Evolutionary conservation across 2,329 filamentous ascomycete genomes (phyloP).

Genomic region (Ophiostoma ips): DNA sequence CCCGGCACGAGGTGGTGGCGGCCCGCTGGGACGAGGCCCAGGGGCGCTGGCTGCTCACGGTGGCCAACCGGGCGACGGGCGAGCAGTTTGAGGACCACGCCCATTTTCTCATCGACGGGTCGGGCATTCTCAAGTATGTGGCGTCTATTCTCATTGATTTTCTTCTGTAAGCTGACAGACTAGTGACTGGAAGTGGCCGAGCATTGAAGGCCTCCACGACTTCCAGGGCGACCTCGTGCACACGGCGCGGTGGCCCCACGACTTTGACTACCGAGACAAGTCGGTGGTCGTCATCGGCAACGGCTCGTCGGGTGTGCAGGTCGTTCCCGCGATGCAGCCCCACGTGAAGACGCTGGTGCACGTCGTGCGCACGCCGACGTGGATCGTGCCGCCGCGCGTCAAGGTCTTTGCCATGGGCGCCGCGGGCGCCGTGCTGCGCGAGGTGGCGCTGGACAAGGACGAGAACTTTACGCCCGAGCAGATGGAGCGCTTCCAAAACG

Average conservation of each 20-base stretch:
- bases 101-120: constrained; percentile 35
- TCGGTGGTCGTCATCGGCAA: constrained; percentile 43
- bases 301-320: constrained; percentile 39
- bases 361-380: constrained; percentile 28
- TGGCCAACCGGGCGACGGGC: constrained; percentile 26
- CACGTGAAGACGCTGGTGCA: constrained; percentile 24
- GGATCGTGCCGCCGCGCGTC: constrained; percentile 25
- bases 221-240: constrained; percentile 38
- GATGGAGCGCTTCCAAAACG: constrained; percentile 32
- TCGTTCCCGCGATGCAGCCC: constrained; percentile 35
- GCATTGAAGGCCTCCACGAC: constrained; percentile 29
- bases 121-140: constrained; percentile 38
- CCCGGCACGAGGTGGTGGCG: constrained; percentile 26
- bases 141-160: not conserved
- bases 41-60: constrained; percentile 28
- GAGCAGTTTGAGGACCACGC: constrained; percentile 29
- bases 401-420: constrained; percentile 25
- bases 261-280: constrained; percentile 35
- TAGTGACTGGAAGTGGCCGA: constrained; percentile 40
- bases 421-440: constrained; percentile 22
- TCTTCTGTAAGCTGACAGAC: not conserved
- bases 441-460: constrained; percentile 27
- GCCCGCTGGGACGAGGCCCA: constrained; percentile 31
- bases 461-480: constrained; percentile 30
- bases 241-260: constrained; percentile 37